A percentile compares a stretch with the other conserved stretches of the same genome.
Evolutionary conservation across 2,329 filamentous ascomycete species (phyloP).

Genomic region (Apiospora arundinis): DNA sequence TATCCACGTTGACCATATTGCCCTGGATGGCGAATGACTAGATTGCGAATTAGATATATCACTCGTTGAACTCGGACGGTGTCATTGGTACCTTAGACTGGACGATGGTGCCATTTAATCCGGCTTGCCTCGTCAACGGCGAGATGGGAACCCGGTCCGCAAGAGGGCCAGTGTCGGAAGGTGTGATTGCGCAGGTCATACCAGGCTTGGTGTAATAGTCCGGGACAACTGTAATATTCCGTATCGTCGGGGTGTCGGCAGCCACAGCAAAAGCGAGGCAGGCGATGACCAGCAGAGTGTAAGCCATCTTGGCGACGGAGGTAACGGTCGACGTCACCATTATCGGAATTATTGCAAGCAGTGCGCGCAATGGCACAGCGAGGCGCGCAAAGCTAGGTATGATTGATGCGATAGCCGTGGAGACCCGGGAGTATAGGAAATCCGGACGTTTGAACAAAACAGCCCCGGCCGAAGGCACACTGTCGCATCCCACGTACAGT

Average conservation of each 20-base stretch:
- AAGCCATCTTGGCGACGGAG: conserved; percentile 39
- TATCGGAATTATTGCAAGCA: not conserved
- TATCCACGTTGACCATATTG: conserved; percentile 50
- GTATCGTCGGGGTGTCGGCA: conserved; percentile 41
- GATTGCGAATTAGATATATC: conserved; percentile 26
- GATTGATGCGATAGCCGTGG: conserved; percentile 15
- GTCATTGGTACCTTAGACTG: not conserved
- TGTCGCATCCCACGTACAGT: conserved; percentile 17
- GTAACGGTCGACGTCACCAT: conserved; percentile 48
- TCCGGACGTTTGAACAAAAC: conserved; percentile 18
- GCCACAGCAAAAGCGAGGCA: conserved; percentile 41
- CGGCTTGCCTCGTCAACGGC: conserved; percentile 37
- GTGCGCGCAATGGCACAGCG: conserved; percentile 25
- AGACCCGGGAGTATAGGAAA: conserved; percentile 21
- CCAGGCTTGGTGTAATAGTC: conserved; percentile 27
- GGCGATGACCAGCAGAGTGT: conserved; percentile 35
- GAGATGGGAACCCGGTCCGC: conserved; percentile 32
- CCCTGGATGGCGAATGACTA: conserved; percentile 54
- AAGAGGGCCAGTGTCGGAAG: conserved; percentile 28
- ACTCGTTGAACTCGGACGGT: not conserved
- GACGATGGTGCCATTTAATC: conserved; percentile 30
- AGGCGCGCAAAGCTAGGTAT: not conserved
- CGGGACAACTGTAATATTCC: conserved; percentile 28
- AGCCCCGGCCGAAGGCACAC: conserved; percentile 11
- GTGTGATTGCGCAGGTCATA: conserved; percentile 33